Base-by-base conservation (phyloP, 805 yeast genomes). In the Yarrowia yakushimensis region DNA sequence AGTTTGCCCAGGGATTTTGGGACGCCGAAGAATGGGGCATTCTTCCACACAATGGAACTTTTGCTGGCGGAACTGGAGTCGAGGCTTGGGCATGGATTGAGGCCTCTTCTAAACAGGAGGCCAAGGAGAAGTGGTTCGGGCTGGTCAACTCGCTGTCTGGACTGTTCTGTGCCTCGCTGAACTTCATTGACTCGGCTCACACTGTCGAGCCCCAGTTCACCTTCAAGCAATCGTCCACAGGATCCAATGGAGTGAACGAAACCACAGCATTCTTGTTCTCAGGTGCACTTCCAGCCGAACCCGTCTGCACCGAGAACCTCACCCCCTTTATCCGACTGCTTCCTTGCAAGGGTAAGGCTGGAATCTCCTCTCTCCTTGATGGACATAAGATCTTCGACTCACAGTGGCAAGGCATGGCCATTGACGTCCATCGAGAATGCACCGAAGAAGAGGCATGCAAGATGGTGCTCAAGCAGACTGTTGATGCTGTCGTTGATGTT, bases 1-100 rank as follows among this genome's bases (percentile, higher is more conserved):
- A 97, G 62, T 94, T 94, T 71, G 82, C 96, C 1, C 96, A 90
- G 73, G 99, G 99, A 0, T 88, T 91, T 85, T 94, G 97, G 93
- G 97, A 94, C 70, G 77, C 92, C 0, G 89, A 87, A 64, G 77
- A 80, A 8, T 94, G 97, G 96, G 98, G 98, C 0, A 76, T 78
- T 48, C 78, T 90, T 41, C 97, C 97, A 0, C 74, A 76, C 48
- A 76, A 83, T 66, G 99, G 99, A 0, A 70, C 73, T 12, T 76
- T 75, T 63, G 80, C 91, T 60, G 99, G 99, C 30, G 98, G 98
- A 2, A 87, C 93, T 2, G 99, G 99, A 50, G 96, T 93, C 15
- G 99, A 94, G 73, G 69, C 94, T 10, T 91, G 96, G 91, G 92
- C 97, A 0, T 79, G 84, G 39, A 81, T 94, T 27, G 93, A 86